These are phyloP conservation scores for Phlebiopsis flavidoalba DNA, from an alignment of 768 basidiomycete genomes.

Conservation along the genomic window DNA sequence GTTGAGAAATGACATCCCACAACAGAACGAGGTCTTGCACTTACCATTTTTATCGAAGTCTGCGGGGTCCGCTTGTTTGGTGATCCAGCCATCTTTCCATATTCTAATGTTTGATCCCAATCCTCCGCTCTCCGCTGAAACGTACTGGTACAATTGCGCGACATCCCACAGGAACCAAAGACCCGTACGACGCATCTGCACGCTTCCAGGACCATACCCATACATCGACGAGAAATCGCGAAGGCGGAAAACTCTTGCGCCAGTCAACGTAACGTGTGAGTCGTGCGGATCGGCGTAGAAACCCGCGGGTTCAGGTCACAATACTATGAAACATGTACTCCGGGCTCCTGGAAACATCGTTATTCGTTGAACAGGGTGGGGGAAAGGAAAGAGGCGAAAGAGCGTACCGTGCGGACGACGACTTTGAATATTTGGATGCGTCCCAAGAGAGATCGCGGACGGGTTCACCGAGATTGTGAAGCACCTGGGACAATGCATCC, in stretches of 20 bases:
- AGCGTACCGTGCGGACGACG: slow-evolving; percentile 15
- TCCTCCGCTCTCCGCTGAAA: neutral
- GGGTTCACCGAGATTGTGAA: slow-evolving; percentile 14
- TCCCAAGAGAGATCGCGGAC: slow-evolving; percentile 18
- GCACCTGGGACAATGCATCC: slow-evolving; percentile 12
- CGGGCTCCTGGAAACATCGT: slow-evolving; percentile 11
- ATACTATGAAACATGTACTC: slow-evolving; percentile 17
- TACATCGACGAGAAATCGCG: slow-evolving; percentile 16
- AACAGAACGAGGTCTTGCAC: neutral
- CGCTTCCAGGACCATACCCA: slow-evolving; percentile 7
- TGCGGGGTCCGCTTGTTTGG: neutral
- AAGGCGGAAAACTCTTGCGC: slow-evolving; percentile 7
- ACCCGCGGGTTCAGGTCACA: slow-evolving; percentile 11
- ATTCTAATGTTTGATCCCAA: neutral
- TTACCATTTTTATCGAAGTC: neutral
- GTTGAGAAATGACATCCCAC: neutral
- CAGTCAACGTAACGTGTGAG: neutral
- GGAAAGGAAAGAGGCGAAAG: neutral
- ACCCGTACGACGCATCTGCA: slow-evolving; percentile 16
- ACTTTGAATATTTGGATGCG: slow-evolving; percentile 10
- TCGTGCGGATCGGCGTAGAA: slow-evolving; percentile 3
- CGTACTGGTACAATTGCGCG: slow-evolving; percentile 3
- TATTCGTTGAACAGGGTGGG: neutral
- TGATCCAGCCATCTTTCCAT: neutral
- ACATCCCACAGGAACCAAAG: slow-evolving; percentile 19